phyloP scores from a whole-genome alignment of 2,329 filamentous ascomycete genomes.

The Xylariales sp. region DNA sequence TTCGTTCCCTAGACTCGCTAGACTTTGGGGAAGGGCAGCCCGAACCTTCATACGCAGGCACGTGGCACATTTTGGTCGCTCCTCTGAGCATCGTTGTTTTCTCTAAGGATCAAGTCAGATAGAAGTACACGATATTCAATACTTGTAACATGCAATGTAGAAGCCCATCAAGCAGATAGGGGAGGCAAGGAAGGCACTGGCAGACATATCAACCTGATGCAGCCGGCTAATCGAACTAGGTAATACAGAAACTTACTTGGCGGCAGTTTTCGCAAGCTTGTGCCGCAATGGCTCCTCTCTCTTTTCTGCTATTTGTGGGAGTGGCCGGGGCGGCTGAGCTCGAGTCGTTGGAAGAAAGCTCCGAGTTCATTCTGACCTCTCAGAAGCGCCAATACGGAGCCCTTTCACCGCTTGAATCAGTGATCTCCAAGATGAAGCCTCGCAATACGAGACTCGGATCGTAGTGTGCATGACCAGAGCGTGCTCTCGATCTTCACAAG shows the following conservation, averaged over 20 bases:
- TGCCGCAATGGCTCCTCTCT: constrained; percentile 34
- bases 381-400: too few species aligned
- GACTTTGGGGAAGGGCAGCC: constrained; percentile 32
- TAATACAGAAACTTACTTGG: constrained; percentile 5
- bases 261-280: constrained; percentile 19
- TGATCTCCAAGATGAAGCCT: too few species aligned
- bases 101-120: constrained; percentile 32
- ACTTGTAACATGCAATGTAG: background rate
- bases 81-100: constrained; percentile 63
- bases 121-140: background rate
- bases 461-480: too few species aligned
- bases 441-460: too few species aligned
- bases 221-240: too few species aligned
- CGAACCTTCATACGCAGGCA: constrained; percentile 36
- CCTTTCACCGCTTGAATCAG: too few species aligned
- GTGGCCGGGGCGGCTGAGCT: constrained; percentile 28
- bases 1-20: constrained; percentile 13
- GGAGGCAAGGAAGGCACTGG: background rate
- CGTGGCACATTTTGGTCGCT: constrained; percentile 55
- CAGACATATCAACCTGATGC: too few species aligned
- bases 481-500: too few species aligned
- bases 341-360: constrained; percentile 18
- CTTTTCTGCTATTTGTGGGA: constrained; percentile 27
- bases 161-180: background rate
- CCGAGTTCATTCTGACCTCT: constrained; percentile 21